Evolutionary conservation across 2,329 filamentous ascomycete species (phyloP).

Genomic region (Chrysoporthe deuterocubensis): DNA sequence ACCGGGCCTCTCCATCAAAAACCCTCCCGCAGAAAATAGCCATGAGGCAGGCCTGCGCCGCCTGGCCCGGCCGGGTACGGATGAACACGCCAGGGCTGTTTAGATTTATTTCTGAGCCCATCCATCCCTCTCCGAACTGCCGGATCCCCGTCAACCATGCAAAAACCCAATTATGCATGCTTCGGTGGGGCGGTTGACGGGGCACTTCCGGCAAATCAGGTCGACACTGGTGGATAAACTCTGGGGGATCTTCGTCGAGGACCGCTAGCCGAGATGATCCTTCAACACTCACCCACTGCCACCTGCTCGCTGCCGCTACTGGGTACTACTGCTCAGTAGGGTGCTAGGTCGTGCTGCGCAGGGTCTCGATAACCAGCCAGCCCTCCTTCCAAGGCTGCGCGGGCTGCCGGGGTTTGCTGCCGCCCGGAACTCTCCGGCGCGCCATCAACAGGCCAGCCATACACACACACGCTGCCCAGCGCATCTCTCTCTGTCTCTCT

Average conservation of each 20-base stretch:
- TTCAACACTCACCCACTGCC: slow-evolving; percentile 1
- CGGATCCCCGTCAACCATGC: slow-evolving; percentile 5
- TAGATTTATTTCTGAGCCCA: background rate
- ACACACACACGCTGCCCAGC: background rate
- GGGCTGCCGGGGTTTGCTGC: slow-evolving; percentile 3
- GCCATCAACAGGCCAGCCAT: background rate
- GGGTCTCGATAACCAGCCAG: background rate
- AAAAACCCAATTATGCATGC: slow-evolving; percentile 8
- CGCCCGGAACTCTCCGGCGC: slow-evolving; percentile 3
- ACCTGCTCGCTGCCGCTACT: background rate
- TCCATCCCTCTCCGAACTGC: background rate
- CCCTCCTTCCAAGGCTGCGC: background rate
- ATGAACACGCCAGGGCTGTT: background rate
- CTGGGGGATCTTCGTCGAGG: slow-evolving; percentile 28
- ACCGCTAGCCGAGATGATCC: slow-evolving; percentile 28
- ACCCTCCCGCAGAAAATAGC: background rate
- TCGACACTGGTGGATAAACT: slow-evolving; percentile 26
- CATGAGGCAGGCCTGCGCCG: background rate
- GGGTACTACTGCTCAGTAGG: background rate
- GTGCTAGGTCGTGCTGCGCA: background rate
- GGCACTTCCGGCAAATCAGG: slow-evolving; percentile 9
- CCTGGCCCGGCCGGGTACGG: background rate
- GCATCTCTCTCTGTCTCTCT: background rate
- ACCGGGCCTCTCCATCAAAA: background rate
- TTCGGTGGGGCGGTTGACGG: background rate